A percentile compares a stretch with the other conserved stretches of the same genome.
phyloP scores from a whole-genome alignment of 73 alveolate species.

The Effrenium voratum region DNA sequence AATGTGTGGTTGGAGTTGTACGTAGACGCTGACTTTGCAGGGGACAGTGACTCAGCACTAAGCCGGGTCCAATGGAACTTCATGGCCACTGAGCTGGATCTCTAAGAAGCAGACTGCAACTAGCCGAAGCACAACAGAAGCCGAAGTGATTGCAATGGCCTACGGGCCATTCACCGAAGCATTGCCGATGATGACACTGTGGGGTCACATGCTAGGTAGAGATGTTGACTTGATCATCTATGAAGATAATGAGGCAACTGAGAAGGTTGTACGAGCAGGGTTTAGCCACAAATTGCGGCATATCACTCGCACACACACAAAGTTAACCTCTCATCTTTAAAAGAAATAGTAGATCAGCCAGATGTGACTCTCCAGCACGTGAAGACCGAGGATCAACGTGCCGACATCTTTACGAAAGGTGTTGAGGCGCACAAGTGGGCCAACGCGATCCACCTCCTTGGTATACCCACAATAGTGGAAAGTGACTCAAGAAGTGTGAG shows the following conservation, averaged over 20 bases:
- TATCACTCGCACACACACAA: constrained; percentile 1
- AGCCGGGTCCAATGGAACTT: neutral
- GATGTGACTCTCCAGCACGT: no score
- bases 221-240: neutral
- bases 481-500: no score
- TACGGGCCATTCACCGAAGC: neutral
- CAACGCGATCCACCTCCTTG: no score
- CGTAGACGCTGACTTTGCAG: neutral
- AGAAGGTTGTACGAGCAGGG: neutral
- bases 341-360: no score
- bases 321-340: neutral
- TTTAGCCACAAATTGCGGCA: neutral
- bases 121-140: neutral
- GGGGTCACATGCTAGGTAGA: neutral
- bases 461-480: no score
- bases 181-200: neutral
- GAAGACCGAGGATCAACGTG: no score
- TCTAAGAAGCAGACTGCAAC: neutral
- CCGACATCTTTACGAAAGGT: no score
- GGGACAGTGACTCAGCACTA: neutral
- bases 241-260: constrained; percentile 16
- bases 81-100: neutral
- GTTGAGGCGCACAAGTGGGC: no score
- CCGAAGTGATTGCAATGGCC: neutral
- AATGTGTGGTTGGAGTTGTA: neutral